phyloP scores from a whole-genome alignment of 192 early-diverging fungal genomes.

The Gamsiella multidivaricata region DNA sequence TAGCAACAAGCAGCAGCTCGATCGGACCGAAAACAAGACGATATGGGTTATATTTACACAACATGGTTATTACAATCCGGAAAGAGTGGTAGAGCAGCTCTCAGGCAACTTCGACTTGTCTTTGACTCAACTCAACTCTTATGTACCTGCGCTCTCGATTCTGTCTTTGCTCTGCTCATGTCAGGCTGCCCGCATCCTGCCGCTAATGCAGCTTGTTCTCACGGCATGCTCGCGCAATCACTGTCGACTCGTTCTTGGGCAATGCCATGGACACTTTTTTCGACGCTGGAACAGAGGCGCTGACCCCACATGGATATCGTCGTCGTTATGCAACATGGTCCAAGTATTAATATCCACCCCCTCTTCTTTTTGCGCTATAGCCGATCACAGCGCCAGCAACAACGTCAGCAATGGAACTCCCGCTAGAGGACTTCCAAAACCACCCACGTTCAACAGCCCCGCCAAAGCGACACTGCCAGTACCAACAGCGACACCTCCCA shows the following conservation, averaged over 20 bases:
- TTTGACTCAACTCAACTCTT: background rate
- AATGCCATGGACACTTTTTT: no score
- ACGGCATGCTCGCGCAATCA: background rate
- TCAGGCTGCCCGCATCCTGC: no score
- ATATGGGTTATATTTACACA: conserved; percentile 13
- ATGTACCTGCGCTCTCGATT: background rate
- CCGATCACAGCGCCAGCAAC: conserved; percentile 23
- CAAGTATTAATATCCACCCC: background rate
- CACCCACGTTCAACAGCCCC: conserved; percentile 30
- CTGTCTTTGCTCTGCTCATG: background rate
- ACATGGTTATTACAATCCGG: conserved; percentile 17
- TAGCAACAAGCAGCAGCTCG: no score
- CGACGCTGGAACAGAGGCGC: no score
- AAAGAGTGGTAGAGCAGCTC: conserved; percentile 32
- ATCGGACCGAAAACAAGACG: no score
- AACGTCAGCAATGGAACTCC: conserved; percentile 38
- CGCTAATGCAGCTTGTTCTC: background rate
- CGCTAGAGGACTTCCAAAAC: conserved; percentile 41
- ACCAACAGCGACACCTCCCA: conserved; percentile 35
- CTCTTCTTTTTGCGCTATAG: conserved; percentile 5
- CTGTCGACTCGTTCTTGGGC: no score
- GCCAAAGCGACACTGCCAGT: conserved; percentile 16
- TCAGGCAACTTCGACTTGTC: conserved; percentile 8
- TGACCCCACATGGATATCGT: no score
- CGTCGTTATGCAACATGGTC: no score